Percentiles rank a stretch among this genome's conserved stretches.
These are phyloP conservation scores for Dentipellis fragilis DNA, from an alignment of 768 basidiomycete genomes.

Conservation along the genomic window DNA sequence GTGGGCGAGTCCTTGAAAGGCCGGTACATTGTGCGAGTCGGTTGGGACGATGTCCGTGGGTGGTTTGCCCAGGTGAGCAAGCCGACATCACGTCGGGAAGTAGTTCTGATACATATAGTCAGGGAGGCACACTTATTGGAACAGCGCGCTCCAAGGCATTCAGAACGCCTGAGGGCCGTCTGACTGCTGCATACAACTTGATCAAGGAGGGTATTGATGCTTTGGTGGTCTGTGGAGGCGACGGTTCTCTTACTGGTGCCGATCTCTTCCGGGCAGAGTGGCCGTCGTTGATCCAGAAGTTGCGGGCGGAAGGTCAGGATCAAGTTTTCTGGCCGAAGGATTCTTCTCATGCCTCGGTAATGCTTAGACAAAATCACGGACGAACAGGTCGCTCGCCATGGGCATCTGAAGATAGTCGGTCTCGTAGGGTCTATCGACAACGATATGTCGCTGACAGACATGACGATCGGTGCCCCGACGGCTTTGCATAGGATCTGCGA, in stretches of 20 bases:
- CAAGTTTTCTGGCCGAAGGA: background rate
- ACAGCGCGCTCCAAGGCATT: slow-evolving; percentile 82
- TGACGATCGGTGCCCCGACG: slow-evolving; percentile 94
- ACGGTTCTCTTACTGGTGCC: slow-evolving; percentile 93
- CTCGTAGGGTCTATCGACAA: slow-evolving; percentile 99
- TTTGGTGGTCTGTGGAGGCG: slow-evolving; percentile 93
- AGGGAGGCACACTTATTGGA: slow-evolving; percentile 96
- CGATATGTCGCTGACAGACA: slow-evolving; percentile 95
- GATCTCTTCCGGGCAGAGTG: slow-evolving; percentile 92
- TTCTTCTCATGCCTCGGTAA: background rate
- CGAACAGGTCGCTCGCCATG: slow-evolving; percentile 58
- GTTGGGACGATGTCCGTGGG: slow-evolving; percentile 95
- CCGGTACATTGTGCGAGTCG: slow-evolving; percentile 87
- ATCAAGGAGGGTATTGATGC: slow-evolving; percentile 97
- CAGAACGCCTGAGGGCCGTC: slow-evolving; percentile 79
- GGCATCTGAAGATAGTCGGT: slow-evolving; percentile 93
- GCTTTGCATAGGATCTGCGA: slow-evolving; percentile 96
- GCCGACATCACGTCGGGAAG: background rate
- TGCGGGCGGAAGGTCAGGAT: slow-evolving; percentile 51
- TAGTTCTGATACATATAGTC: background rate
- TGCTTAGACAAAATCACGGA: slow-evolving; percentile 59
- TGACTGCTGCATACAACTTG: slow-evolving; percentile 82
- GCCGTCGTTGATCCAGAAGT: slow-evolving; percentile 70
- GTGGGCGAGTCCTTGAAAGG: slow-evolving; percentile 76
- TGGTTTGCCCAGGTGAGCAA: slow-evolving; percentile 79